These are phyloP conservation scores for Saksenaea oblongispora DNA, from an alignment of 371 early-diverging fungal genomes.

Conservation along the genomic window DNA sequence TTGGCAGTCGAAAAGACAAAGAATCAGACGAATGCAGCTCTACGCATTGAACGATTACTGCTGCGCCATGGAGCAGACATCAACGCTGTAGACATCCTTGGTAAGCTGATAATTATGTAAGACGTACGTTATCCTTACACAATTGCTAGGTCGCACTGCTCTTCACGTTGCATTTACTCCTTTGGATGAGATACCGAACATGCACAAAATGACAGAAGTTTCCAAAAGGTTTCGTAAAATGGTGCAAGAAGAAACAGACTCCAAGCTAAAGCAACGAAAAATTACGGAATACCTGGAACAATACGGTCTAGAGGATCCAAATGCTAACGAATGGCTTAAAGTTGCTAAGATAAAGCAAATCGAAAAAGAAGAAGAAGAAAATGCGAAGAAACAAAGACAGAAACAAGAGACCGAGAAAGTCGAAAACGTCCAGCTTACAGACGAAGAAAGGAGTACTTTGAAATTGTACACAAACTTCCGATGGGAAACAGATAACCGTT, in stretches of 20 bases:
- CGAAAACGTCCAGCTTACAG: not conserved
- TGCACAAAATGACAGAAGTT: conserved; percentile 22
- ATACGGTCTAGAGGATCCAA: not conserved
- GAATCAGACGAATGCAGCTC: conserved; percentile 51
- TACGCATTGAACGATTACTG: conserved; percentile 54
- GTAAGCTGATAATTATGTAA: conserved; percentile 19
- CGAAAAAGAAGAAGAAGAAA: not conserved
- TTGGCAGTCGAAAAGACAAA: conserved; percentile 52
- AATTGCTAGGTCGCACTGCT: conserved; percentile 52
- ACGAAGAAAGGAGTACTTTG: conserved; percentile 8
- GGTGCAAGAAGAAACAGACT: conserved; percentile 12
- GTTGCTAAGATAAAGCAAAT: conserved; percentile 9
- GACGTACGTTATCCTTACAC: not conserved
- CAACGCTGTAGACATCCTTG: conserved; percentile 45
- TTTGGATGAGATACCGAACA: conserved; percentile 43
- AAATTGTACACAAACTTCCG: conserved; percentile 11
- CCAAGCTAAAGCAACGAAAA: conserved; percentile 10
- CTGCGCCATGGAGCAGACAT: conserved; percentile 46
- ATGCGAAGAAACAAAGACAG: not conserved
- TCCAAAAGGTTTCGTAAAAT: conserved; percentile 19
- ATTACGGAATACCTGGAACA: conserved; percentile 8
- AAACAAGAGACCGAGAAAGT: not conserved
- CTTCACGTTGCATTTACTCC: conserved; percentile 55
- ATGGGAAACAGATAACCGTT: conserved; percentile 12
- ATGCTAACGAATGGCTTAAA: conserved; percentile 2